Evolutionary conservation across 371 early-diverging fungal species (phyloP), one percentile per base, ranked within the genome.

Genomic region (Quaeritorhiza haematococci): DNA sequence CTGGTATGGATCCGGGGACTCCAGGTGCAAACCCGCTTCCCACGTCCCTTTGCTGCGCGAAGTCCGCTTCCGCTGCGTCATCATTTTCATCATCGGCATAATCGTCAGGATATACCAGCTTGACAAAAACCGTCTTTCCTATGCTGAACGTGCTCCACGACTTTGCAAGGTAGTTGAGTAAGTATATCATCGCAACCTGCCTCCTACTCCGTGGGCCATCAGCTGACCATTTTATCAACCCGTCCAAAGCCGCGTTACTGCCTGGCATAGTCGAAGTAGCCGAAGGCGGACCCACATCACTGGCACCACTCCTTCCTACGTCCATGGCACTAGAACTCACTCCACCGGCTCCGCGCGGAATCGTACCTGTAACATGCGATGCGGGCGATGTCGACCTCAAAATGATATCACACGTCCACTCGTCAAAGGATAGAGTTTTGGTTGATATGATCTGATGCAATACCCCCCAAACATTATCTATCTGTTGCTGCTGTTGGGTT

Each of bases 91-190:
- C 51, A 33, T 49, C 29, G 21, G 61, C 50, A n/a, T n/a, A n/a
- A n/a, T n/a, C n/a, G n/a, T n/a, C n/a, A n/a, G 33, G 61, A 21
- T 55, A 24, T 32, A 35, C 26, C 56, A 26, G 48, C 45, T 69
- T 74, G 42, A 66, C 49, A 51, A 59, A 66, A 1, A 53, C 54
- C 3, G 56, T 55, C 26, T 62, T 58, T 21, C 51, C 61, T 24
- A 65, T 10, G 1, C 62, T 56, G 41, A 74, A 64, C 23, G 64
- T 59, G 13, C 67, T 43, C 75, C 75, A 74, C 24, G 47, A 46
- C 38, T 24, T 55, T 10, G 62, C 53, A 15, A 69, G 35, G 27
- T 46, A 61, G 19, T 66, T 41, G 27, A 49, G 58, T 38, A 74
- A 56, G 24, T 62, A 69, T 34, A 66, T 63, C 17, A 64, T 53